Conservation (phyloP, 2,329 filamentous ascomycete species). For the Graphium sp. region DNA sequence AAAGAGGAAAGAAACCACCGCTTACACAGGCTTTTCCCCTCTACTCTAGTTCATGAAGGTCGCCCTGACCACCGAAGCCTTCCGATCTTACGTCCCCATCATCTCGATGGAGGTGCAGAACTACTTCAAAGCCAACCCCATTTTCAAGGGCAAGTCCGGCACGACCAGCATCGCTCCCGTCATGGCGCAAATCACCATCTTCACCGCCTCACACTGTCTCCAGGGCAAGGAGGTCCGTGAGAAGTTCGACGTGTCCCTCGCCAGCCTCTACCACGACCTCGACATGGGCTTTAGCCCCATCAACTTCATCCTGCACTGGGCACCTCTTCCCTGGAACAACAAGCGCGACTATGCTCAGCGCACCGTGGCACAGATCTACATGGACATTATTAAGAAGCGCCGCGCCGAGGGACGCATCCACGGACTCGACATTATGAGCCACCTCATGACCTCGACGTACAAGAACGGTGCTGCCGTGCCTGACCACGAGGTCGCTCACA, state of each 20-base stretch:
- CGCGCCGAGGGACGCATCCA: constrained; percentile 33
- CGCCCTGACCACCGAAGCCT: constrained; percentile 58
- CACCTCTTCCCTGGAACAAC: constrained; percentile 75
- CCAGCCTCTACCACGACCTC: constrained; percentile 71
- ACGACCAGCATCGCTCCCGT: constrained; percentile 54
- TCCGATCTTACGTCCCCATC: constrained; percentile 60
- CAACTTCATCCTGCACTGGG: constrained; percentile 85
- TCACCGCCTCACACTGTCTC: constrained; percentile 71
- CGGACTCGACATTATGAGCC: constrained; percentile 71
- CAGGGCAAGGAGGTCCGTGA: constrained; percentile 72
- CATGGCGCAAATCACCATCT: constrained; percentile 79
- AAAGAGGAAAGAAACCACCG: too few relatives aligned
- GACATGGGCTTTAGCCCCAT: constrained; percentile 81
- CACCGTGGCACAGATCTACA: constrained; percentile 69
- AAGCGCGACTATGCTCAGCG: constrained; percentile 64
- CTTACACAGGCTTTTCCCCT: constrained; percentile 6
- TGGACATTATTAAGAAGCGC: constrained; percentile 63
- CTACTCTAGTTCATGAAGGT: constrained; percentile 76
- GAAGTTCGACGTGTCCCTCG: constrained; percentile 66
- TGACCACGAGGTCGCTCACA: constrained; percentile 73
- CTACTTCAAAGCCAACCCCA: constrained; percentile 51
- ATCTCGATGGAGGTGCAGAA: constrained; percentile 59
- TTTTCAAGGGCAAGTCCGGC: constrained; percentile 53
- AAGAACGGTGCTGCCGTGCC: constrained; percentile 68
- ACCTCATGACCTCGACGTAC: constrained; percentile 72